These are phyloP conservation scores for Pleurotus tuber-regium DNA, from an alignment of 768 basidiomycete species.

Conservation along the genomic window DNA sequence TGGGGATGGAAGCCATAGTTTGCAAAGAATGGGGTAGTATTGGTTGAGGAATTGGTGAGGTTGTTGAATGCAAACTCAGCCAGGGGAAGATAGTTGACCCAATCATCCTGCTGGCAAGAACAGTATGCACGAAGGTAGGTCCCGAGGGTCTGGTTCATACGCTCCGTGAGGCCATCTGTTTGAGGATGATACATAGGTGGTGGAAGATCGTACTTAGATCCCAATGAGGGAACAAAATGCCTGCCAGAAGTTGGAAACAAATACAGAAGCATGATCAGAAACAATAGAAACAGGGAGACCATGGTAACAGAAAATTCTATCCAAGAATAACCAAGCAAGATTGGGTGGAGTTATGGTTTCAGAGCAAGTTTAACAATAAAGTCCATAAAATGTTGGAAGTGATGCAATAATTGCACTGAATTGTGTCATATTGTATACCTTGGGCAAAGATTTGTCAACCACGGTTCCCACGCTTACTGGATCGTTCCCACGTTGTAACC, in stretches of 20 bases:
- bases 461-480: no score
- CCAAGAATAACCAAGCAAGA: constrained; percentile 1
- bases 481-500: no score
- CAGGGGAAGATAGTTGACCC: constrained; percentile 13
- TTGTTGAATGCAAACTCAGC: constrained; percentile 16
- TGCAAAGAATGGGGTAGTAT: background rate
- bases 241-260: background rate
- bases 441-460: no score
- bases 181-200: constrained; percentile 45
- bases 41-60: background rate
- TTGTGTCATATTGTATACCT: no score
- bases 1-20: background rate
- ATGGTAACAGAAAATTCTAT: constrained; percentile 1
- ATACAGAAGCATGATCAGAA: background rate
- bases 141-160: constrained; percentile 28
- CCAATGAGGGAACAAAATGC: background rate
- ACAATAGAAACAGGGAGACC: background rate
- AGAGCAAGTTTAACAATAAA: no score
- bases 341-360: constrained; percentile 1
- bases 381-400: no score
- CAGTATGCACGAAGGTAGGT: constrained; percentile 24
- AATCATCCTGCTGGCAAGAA: constrained; percentile 23
- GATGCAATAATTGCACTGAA: no score
- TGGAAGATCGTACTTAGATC: no score
- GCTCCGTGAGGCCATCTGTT: constrained; percentile 33